phyloP scores from a whole-genome alignment of 1,284 basidiomycete genomes.

The Jaminaea rosea region DNA sequence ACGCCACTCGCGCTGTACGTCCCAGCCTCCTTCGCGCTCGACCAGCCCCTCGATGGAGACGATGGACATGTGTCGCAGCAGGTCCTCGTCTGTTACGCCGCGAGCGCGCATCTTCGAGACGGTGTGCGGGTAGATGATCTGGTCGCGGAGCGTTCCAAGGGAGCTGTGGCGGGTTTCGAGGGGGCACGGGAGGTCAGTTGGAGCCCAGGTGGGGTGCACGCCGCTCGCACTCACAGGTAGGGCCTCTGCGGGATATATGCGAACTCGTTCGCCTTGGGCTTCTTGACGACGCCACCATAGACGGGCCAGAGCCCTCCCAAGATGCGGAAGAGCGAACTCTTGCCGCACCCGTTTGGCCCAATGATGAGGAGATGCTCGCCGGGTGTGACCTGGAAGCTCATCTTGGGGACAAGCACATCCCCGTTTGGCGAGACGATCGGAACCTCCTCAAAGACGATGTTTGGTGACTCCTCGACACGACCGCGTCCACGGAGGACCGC shows the following conservation, averaged over 20 bases:
- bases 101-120: slow-evolving; percentile 50
- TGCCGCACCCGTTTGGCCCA: slow-evolving; percentile 61
- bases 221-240: slow-evolving; percentile 55
- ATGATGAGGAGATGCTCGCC: slow-evolving; percentile 58
- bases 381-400: slow-evolving; percentile 81
- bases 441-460: slow-evolving; percentile 83
- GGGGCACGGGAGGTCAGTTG: not conserved
- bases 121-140: slow-evolving; percentile 72
- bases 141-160: slow-evolving; percentile 84
- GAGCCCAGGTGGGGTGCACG: not conserved
- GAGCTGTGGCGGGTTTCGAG: slow-evolving; percentile 47
- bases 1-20: slow-evolving; percentile 77
- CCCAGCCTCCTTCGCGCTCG: slow-evolving; percentile 94
- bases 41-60: slow-evolving; percentile 83
- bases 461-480: slow-evolving; percentile 52
- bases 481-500: slow-evolving; percentile 75
- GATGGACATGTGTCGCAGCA: slow-evolving; percentile 63
- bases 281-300: slow-evolving; percentile 86
- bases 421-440: slow-evolving; percentile 95
- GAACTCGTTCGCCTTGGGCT: slow-evolving; percentile 79
- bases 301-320: slow-evolving; percentile 95
- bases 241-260: slow-evolving; percentile 93
- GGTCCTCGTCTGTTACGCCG: slow-evolving; percentile 58
- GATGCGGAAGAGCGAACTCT: slow-evolving; percentile 69
- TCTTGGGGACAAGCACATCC: slow-evolving; percentile 65